Evolutionary conservation across 495 filamentous ascomycete genomes (phyloP).

Genomic region (Penicillium coprophilum): DNA sequence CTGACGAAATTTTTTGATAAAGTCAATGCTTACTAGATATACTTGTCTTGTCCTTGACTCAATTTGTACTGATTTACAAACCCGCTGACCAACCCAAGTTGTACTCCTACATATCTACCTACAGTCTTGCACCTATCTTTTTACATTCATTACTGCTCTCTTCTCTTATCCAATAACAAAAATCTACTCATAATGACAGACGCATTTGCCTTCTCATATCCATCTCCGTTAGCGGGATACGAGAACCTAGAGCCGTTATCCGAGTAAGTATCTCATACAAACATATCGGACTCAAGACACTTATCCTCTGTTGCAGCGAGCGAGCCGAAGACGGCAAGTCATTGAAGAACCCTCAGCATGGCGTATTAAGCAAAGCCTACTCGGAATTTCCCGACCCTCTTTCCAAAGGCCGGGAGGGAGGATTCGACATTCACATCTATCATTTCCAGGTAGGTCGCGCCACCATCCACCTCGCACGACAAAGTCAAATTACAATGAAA

Average conservation of each 20-base stretch:
- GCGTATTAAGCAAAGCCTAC: conserved; percentile 61
- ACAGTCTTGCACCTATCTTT: background rate
- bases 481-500: background rate
- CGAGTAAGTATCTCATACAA: conserved; percentile 45
- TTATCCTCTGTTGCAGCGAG: conserved; percentile 30
- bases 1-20: conserved; percentile 10
- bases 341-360: conserved; percentile 57
- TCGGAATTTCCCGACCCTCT: conserved; percentile 63
- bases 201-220: conserved; percentile 47
- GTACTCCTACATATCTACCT: background rate
- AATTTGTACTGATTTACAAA: conserved; percentile 18
- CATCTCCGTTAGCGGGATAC: conserved; percentile 68
- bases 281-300: background rate
- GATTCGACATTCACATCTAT: conserved; percentile 81
- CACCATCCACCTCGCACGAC: background rate
- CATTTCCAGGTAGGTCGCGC: conserved; percentile 51
- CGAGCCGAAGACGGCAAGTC: conserved; percentile 65
- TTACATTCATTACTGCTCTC: background rate
- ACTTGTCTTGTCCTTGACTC: background rate
- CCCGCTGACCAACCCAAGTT: background rate
- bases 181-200: conserved; percentile 33
- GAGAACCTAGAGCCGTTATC: conserved; percentile 61
- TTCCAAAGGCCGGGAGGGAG: conserved; percentile 57
- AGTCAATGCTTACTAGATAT: background rate
- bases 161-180: background rate